These are phyloP conservation scores for Aaosphaeria arxii DNA, from an alignment of 2,329 filamentous ascomycete genomes.

Conservation along the genomic window DNA sequence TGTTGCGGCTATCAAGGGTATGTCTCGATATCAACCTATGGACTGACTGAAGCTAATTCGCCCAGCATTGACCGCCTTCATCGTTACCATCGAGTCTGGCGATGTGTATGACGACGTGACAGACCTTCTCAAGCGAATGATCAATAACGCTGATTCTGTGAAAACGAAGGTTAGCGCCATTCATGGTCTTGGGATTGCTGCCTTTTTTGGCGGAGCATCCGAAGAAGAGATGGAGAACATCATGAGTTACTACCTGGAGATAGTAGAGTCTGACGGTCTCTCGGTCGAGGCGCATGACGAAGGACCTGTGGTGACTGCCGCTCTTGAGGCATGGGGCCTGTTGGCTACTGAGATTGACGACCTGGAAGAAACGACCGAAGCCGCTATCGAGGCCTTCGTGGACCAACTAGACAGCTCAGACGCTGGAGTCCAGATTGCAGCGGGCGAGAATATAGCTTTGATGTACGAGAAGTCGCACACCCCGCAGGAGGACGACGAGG, in stretches of 20 bases:
- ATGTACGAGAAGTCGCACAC: slow-evolving; percentile 73
- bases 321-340: slow-evolving; percentile 76
- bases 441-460: slow-evolving; percentile 77
- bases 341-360: slow-evolving; percentile 76
- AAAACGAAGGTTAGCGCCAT: slow-evolving; percentile 68
- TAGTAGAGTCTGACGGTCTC: slow-evolving; percentile 75
- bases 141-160: slow-evolving; percentile 65
- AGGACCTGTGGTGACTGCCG: slow-evolving; percentile 67
- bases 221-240: slow-evolving; percentile 66
- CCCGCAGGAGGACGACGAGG: slow-evolving; percentile 56
- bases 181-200: slow-evolving; percentile 68
- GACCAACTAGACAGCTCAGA: slow-evolving; percentile 80
- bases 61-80: slow-evolving; percentile 64
- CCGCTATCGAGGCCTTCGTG: slow-evolving; percentile 75
- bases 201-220: slow-evolving; percentile 72
- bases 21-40: not conserved
- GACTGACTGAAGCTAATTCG: not conserved
- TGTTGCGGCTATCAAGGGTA: slow-evolving; percentile 64
- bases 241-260: slow-evolving; percentile 73
- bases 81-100: slow-evolving; percentile 64
- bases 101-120: slow-evolving; percentile 63
- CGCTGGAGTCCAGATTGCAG: slow-evolving; percentile 69
- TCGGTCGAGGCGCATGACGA: slow-evolving; percentile 70
- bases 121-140: slow-evolving; percentile 57
- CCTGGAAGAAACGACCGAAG: slow-evolving; percentile 66